Base-by-base conservation (phyloP, 2,329 filamentous ascomycete genomes). In the Colletotrichum gigasporum region DNA sequence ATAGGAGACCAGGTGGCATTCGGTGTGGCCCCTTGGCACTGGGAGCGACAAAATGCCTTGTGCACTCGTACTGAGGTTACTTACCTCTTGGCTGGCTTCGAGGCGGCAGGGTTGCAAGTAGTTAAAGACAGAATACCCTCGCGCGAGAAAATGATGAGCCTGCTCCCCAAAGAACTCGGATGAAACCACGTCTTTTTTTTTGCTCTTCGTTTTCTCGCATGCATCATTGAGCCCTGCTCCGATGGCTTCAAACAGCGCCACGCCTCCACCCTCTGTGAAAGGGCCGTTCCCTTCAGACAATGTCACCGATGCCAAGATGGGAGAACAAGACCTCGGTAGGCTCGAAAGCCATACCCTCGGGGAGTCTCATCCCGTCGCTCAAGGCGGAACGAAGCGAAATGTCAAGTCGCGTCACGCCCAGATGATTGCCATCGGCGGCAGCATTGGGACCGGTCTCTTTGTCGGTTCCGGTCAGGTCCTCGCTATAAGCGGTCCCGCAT, bases 371-470 rank as follows among this genome's bases (percentile, higher is more conserved):
- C n/a, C 28, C 20, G 22, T 52, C 0, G 20, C 18, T 0, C 32
- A 39, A 14, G 34, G 22, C 11, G 48, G 34, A 8, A 52, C 48
- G 3, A 39, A 52, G 2, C 30, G 48, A 37, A 55, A 45, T 22
- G 37, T 82, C 71, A 80, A 81, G 70, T 77, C 77, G 9, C 75
- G 80, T 59, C 80, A 82, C 70, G 73, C 80, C 67, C 79, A 82
- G 71, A 80, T 81, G 78, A 79, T 81, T 68, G 79, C 79, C 59
- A 79, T 82, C 18, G 79, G 79, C 66, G 81, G 81, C 42, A 80
- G 79, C 22, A 83, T 83, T 51, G 82, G 80, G 67, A 79, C 80
- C 68, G 78, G 77, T 73, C 78, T 81, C 68, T 81, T 84, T 69
- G 79, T 84, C 60, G 80, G 80, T 63, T 79, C 79, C 59, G 82